A percentile compares a stretch with the other conserved stretches of the same genome.
Conservation (phyloP, 768 basidiomycete species). For the Termitomyces heimii region DNA sequence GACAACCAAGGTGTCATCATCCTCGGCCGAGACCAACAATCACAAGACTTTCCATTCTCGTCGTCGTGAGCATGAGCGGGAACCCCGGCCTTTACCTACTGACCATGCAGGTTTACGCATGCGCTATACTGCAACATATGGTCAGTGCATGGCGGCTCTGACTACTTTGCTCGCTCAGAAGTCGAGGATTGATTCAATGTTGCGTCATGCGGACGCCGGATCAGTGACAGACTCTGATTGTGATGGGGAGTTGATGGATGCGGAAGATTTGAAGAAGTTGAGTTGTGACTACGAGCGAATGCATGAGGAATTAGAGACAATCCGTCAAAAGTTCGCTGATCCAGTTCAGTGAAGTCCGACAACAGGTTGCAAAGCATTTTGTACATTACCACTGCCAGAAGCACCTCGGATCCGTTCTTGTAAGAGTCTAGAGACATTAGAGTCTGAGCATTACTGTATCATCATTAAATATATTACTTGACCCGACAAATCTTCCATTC, state of each 20-base stretch:
- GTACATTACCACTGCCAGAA: not conserved
- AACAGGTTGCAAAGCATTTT: not conserved
- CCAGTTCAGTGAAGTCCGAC: not conserved
- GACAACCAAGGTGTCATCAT: slow-evolving; percentile 10
- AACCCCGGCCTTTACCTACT: slow-evolving; percentile 30
- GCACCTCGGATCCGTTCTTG: not conserved
- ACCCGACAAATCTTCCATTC: too few species aligned
- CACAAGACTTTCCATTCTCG: slow-evolving; percentile 19
- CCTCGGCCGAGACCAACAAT: slow-evolving; percentile 18
- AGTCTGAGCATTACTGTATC: not conserved
- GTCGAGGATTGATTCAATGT: slow-evolving; percentile 43
- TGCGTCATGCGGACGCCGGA: slow-evolving; percentile 30
- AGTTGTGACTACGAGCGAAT: slow-evolving; percentile 37
- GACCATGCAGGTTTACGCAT: slow-evolving; percentile 48
- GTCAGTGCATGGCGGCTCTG: slow-evolving; percentile 43
- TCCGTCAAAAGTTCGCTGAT: slow-evolving; percentile 31
- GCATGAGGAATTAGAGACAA: slow-evolving; percentile 48
- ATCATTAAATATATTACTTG: not conserved
- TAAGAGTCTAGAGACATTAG: not conserved
- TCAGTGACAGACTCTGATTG: slow-evolving; percentile 46
- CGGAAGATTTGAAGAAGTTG: slow-evolving; percentile 44
- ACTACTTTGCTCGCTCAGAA: slow-evolving; percentile 44
- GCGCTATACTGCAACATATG: slow-evolving; percentile 47
- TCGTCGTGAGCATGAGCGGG: slow-evolving; percentile 24
- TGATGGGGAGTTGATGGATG: slow-evolving; percentile 47